Evolutionary conservation across 352 stramenopile species (phyloP).

Genomic region (Phytophthora aleatoria): DNA sequence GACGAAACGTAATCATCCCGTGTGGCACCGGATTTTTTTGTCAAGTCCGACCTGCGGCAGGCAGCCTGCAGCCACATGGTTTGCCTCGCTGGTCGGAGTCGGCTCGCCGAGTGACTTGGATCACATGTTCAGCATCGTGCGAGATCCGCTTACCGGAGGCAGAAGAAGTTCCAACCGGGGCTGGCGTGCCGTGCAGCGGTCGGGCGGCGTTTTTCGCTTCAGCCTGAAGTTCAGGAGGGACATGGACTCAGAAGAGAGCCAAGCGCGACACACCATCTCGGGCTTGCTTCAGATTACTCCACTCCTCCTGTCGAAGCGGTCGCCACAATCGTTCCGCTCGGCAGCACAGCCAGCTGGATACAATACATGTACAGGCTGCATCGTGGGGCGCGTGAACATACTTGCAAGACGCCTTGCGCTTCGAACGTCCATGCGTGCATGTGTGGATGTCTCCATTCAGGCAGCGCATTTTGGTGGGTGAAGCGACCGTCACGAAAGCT

Average conservation of each 20-base stretch:
- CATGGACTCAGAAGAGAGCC: background rate
- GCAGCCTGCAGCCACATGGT: background rate
- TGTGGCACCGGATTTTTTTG: constrained; percentile 24
- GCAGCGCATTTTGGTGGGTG: constrained; percentile 18
- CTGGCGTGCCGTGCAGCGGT: background rate
- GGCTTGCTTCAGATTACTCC: constrained; percentile 23
- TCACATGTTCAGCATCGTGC: background rate
- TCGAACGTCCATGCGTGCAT: background rate
- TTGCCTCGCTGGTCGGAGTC: background rate
- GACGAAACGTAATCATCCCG: constrained; percentile 33
- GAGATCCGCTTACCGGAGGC: background rate
- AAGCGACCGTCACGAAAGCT: background rate
- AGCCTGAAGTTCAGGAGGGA: no score
- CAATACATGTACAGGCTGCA: constrained; percentile 1
- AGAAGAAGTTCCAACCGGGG: background rate
- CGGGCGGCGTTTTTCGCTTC: background rate
- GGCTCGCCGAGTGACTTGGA: no score
- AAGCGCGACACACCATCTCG: constrained; percentile 6
- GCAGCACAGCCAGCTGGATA: constrained; percentile 14
- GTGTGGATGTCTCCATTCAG: background rate
- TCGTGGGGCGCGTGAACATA: background rate
- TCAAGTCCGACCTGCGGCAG: constrained; percentile 5
- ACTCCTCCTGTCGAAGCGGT: constrained; percentile 4
- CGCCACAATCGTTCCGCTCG: constrained; percentile 15
- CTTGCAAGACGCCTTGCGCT: background rate